Conservation (phyloP, 2,329 filamentous ascomycete species). For the Hymenoscyphus linearis region DNA sequence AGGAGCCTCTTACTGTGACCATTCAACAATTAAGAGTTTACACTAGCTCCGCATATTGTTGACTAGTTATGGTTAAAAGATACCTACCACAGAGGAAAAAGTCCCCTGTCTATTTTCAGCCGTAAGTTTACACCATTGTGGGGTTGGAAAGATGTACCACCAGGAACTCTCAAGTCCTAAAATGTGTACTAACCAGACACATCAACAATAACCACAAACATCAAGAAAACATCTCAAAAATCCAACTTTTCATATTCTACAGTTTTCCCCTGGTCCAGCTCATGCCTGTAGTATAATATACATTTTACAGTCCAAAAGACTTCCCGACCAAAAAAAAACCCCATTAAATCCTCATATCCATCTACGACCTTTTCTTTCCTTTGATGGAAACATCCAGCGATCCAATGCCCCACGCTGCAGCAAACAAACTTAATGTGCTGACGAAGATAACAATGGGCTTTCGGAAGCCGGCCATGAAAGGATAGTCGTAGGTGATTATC, state of each 20-base stretch:
- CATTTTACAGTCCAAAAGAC: not conserved
- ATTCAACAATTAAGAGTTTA: too few species aligned
- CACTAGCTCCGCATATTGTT: too few species aligned
- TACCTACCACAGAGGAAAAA: too few species aligned
- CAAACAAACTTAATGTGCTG: slow-evolving; percentile 69
- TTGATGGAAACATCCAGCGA: slow-evolving; percentile 30
- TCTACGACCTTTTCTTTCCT: slow-evolving; percentile 21
- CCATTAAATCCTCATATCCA: not conserved
- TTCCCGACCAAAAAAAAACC: not conserved
- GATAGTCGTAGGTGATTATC: slow-evolving; percentile 83
- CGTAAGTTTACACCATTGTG: too few species aligned
- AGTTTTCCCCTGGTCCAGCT: not conserved
- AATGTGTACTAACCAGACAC: too few species aligned
- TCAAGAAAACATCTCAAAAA: not conserved
- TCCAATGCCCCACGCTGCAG: slow-evolving; percentile 67
- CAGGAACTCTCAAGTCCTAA: too few species aligned
- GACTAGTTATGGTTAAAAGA: too few species aligned
- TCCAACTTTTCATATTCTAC: slow-evolving; percentile 1
- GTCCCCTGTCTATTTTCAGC: too few species aligned
- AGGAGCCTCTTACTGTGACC: too few species aligned
- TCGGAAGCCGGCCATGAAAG: slow-evolving; percentile 66
- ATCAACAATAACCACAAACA: too few species aligned
- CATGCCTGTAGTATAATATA: not conserved
- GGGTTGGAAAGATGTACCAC: too few species aligned
- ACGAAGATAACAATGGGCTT: slow-evolving; percentile 82